These are phyloP conservation scores for Blastocystis sp. DNA, from an alignment of 352 stramenopile genomes.

Conservation along the genomic window DNA sequence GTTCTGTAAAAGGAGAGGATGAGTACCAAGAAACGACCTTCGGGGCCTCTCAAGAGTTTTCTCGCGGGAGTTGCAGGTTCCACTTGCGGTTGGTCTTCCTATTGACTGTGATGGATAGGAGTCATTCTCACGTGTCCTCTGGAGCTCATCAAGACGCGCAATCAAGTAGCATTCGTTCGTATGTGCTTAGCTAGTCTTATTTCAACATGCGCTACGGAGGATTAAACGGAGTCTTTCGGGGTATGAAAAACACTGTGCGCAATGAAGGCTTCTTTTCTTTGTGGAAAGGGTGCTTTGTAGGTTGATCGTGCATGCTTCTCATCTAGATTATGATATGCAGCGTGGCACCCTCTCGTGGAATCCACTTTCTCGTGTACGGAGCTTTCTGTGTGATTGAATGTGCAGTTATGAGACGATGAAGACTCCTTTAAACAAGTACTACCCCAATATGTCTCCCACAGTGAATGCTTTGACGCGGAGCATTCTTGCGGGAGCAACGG, in stretches of 20 bases:
- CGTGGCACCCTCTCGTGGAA: conserved; percentile 11
- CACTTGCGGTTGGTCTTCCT: neutral
- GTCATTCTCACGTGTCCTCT: conserved; percentile 46
- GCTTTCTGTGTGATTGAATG: neutral
- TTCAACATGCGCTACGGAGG: conserved; percentile 31
- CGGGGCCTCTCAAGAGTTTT: neutral
- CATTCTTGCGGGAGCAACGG: conserved; percentile 69
- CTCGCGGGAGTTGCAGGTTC: conserved; percentile 11
- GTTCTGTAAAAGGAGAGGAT: neutral
- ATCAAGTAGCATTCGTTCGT: neutral
- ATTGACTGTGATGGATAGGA: neutral
- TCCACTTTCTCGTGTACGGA: conserved; percentile 43
- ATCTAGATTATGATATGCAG: conserved; percentile 37
- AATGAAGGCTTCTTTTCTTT: conserved; percentile 54
- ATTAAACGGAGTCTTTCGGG: neutral
- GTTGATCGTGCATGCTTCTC: neutral
- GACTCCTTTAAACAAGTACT: conserved; percentile 7
- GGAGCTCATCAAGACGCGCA: conserved; percentile 31
- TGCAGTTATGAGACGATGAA: conserved; percentile 16
- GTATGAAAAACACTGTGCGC: conserved; percentile 8
- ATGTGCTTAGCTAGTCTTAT: neutral
- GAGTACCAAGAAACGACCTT: neutral
- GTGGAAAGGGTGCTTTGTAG: conserved; percentile 40
- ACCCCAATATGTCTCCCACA: conserved; percentile 17
- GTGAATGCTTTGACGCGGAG: conserved; percentile 20